phyloP scores from a whole-genome alignment of 257 asterid genomes.

The Agastache rugosa region DNA sequence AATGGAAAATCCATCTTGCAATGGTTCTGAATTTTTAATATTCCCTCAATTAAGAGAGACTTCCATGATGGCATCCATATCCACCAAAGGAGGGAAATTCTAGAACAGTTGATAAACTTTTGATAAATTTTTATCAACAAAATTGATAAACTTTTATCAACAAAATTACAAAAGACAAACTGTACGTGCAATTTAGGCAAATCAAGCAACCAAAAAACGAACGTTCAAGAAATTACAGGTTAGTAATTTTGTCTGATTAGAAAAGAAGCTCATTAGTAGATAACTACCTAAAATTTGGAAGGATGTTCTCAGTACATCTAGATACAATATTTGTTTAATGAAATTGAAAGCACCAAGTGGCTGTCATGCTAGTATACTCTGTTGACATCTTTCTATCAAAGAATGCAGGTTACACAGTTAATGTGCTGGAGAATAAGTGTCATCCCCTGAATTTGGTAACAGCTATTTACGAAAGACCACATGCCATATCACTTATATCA shows the following conservation, averaged over 20 bases:
- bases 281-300: slow-evolving; percentile 29
- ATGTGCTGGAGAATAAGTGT: slow-evolving; percentile 32
- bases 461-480: slow-evolving; percentile 22
- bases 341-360: slow-evolving; percentile 26
- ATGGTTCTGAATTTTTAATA: background rate
- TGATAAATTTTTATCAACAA: slow-evolving; percentile 6
- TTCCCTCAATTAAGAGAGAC: background rate
- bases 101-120: slow-evolving; percentile 1
- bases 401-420: slow-evolving; percentile 18
- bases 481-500: slow-evolving; percentile 34
- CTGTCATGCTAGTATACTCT: slow-evolving; percentile 34
- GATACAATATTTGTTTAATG: slow-evolving; percentile 15
- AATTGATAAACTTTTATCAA: slow-evolving; percentile 10
- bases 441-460: slow-evolving; percentile 31
- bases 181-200: slow-evolving; percentile 8
- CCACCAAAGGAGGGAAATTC: slow-evolving; percentile 14
- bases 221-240: slow-evolving; percentile 28
- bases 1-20: too few species aligned
- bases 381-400: slow-evolving; percentile 26
- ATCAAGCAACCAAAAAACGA: slow-evolving; percentile 31
- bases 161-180: slow-evolving; percentile 10
- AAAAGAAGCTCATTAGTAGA: slow-evolving; percentile 23
- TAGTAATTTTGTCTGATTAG: slow-evolving; percentile 12
- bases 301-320: slow-evolving; percentile 28
- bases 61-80: slow-evolving; percentile 7